Base-by-base conservation (phyloP, 352 stramenopile species). In the Phytophthora pinifolia region DNA sequence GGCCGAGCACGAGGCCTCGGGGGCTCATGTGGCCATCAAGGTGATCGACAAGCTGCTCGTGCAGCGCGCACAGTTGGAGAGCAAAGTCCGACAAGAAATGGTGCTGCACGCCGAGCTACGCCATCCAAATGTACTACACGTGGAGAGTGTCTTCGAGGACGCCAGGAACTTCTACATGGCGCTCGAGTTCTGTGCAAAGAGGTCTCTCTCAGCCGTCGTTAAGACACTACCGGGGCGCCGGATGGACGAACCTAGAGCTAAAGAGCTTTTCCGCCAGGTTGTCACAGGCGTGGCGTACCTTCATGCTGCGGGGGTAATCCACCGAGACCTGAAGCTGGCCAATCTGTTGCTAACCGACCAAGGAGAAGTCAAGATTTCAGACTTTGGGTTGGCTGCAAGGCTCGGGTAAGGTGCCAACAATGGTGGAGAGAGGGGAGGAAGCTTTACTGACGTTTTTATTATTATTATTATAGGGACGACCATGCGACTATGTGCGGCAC, bases 11-110 rank as follows among this genome's bases (percentile, higher is more conserved):
- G 54, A 70, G n/a, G 41, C 50, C n/a, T 71, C 68, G 1, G 51
- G 39, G 9, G 46, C 47, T 0, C 53, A 53, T 20, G 74, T 92
- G n/a, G 84, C 81, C 13, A 84, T 94, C 55, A 90, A 94, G 70
- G 79, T 90, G 46, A 76, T 94, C 35, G 84, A 94, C 65, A 92
- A 94, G 60, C 63, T 92, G 35, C 43, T 86, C 32, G 63, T 85
- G 22, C 69, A 69, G 15, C 81, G 84, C 43, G 65, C 77, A 41
- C 65, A 87, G 37, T 58, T 89, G 27, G 65, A 86, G 64, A 63
- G 64, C 55, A 81, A 81, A 50, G 59, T 87, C 10, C 79, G 70
- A 12, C 80, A 88, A 47, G 83, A 92, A 54, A 76, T 92, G 48
- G 56, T 86, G 45, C 70, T 94, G 6, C 83, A 94, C 46, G 57